Evolutionary conservation across 1,284 basidiomycete genomes (phyloP).

Genomic region (Vanrija pseudolonga): DNA sequence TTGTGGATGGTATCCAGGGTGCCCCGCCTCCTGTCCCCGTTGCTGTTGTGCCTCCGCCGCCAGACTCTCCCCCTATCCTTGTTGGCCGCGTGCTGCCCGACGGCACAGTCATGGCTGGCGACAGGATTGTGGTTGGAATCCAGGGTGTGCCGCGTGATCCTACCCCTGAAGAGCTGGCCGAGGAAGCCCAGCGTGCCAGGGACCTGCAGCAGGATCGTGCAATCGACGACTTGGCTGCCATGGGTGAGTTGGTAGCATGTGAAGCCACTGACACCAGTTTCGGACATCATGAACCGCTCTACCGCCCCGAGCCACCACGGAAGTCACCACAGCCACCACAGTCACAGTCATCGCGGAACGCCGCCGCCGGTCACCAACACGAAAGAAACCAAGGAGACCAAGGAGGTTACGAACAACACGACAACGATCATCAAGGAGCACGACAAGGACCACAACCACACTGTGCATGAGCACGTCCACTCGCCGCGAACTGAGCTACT

Average conservation of each 20-base stretch:
- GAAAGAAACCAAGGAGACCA: background rate
- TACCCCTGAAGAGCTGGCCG: slow-evolving; percentile 10
- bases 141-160: slow-evolving; percentile 27
- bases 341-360: too few relatives aligned
- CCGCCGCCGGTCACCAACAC: background rate
- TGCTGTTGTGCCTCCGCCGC: slow-evolving; percentile 7
- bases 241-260: slow-evolving; percentile 23
- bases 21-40: slow-evolving; percentile 20
- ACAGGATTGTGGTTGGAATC: slow-evolving; percentile 42
- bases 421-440: background rate
- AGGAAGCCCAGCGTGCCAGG: slow-evolving; percentile 23
- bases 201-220: slow-evolving; percentile 38
- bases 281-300: background rate
- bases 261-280: background rate
- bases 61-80: slow-evolving; percentile 24
- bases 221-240: slow-evolving; percentile 38
- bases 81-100: slow-evolving; percentile 39
- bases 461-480: background rate
- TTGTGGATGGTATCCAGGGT: slow-evolving; percentile 43
- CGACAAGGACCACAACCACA: background rate
- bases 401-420: too few relatives aligned
- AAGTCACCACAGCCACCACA: too few relatives aligned
- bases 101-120: slow-evolving; percentile 43
- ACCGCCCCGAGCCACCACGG: too few relatives aligned
- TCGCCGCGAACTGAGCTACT: background rate